Percentiles rank a stretch among this genome's conserved stretches.
Conservation (phyloP, 257 asterid genomes). For the Primulina tabacum region DNA sequence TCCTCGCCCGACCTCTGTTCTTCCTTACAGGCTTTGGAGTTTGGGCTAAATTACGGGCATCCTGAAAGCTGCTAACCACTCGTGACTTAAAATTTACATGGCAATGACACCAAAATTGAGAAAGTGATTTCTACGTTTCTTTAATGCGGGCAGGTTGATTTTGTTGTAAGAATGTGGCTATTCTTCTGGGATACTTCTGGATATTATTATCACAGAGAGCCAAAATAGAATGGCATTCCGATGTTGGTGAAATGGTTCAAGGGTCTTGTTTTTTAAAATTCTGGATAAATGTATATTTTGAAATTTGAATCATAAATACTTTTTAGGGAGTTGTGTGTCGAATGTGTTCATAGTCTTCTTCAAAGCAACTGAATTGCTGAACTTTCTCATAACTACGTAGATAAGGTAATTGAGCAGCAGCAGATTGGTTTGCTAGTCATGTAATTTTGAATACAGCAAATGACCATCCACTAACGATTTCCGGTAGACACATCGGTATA, state of each 20-base stretch:
- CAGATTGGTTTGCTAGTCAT: background rate
- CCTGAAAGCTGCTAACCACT: background rate
- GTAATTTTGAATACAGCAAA: background rate
- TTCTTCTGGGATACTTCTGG: background rate
- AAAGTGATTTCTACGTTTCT: background rate
- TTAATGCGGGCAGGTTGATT: background rate
- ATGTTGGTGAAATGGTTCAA: background rate
- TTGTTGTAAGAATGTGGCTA: background rate
- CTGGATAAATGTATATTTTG: too few species aligned
- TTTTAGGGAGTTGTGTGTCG: background rate
- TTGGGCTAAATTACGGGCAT: conserved; percentile 61
- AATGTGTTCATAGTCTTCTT: background rate
- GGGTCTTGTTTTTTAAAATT: background rate
- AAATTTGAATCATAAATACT: background rate
- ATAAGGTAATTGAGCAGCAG: background rate
- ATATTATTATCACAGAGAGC: background rate
- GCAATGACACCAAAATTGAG: background rate
- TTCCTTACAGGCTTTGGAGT: conserved; percentile 79
- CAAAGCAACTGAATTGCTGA: background rate
- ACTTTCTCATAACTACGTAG: background rate
- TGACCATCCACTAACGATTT: background rate
- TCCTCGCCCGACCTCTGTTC: conserved; percentile 2
- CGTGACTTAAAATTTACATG: background rate
- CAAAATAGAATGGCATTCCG: background rate
- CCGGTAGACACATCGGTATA: background rate